A percentile compares a stretch with the other conserved stretches of the same genome.
Evolutionary conservation across 441 rosid species (phyloP).

Genomic region (Bocquillonia castaneifolia): DNA sequence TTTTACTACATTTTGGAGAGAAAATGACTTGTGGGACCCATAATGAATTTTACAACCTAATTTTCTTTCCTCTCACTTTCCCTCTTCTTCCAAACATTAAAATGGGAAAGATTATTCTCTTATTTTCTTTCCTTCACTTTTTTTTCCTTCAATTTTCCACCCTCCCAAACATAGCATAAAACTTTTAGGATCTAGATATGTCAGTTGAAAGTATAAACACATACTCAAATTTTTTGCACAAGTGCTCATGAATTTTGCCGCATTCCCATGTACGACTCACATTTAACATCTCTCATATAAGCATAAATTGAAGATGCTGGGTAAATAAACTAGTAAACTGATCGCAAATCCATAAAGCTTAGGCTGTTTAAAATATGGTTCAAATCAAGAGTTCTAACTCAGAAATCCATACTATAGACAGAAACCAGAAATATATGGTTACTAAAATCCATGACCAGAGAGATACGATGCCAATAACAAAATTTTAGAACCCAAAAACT

Average conservation of each 20-base stretch:
- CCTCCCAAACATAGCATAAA: not conserved
- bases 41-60: too few species aligned
- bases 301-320: not conserved
- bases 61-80: too few species aligned
- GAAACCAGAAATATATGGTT: not conserved
- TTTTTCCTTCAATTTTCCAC: too few species aligned
- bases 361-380: too few species aligned
- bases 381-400: not conserved
- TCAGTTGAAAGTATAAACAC: not conserved
- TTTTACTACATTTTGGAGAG: too few species aligned
- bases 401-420: not conserved
- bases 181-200: not conserved
- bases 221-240: not conserved
- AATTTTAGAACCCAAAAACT: not conserved
- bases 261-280: not conserved
- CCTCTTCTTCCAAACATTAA: too few species aligned
- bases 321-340: not conserved
- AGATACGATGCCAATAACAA: not conserved
- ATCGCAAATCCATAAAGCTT: not conserved
- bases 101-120: too few species aligned
- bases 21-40: too few species aligned
- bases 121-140: too few species aligned
- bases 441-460: not conserved
- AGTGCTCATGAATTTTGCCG: not conserved
- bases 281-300: not conserved